A percentile compares a stretch with the other conserved stretches of the same genome.
These are phyloP conservation scores for Cercospora zeina DNA, from an alignment of 2,329 filamentous ascomycete species.

Conservation along the genomic window DNA sequence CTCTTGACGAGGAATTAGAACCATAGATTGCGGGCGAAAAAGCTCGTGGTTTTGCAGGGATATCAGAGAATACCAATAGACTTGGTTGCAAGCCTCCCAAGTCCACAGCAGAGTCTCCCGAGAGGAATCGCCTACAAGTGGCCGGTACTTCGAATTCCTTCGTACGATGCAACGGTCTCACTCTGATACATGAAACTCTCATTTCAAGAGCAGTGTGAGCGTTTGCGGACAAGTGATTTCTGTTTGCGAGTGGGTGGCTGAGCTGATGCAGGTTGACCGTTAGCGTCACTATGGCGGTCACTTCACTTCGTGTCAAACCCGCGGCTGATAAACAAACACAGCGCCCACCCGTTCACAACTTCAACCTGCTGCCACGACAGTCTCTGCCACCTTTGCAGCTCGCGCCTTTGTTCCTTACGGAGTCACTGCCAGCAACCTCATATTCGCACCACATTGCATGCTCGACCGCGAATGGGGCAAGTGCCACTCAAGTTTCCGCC, in stretches of 20 bases:
- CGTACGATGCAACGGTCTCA: too few relatives aligned
- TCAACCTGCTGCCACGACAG: background rate
- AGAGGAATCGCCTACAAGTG: too few relatives aligned
- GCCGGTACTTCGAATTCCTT: too few relatives aligned
- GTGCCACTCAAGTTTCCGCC: background rate
- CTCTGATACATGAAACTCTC: too few relatives aligned
- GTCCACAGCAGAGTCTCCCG: too few relatives aligned
- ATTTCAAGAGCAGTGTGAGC: too few relatives aligned
- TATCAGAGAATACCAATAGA: background rate
- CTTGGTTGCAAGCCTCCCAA: too few relatives aligned
- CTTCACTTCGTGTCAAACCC: too few relatives aligned
- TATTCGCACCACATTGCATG: background rate
- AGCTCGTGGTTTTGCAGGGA: background rate
- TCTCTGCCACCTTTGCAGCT: background rate
- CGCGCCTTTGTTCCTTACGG: background rate
- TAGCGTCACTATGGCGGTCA: background rate
- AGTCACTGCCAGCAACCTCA: background rate
- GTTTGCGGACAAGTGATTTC: background rate
- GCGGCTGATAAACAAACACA: too few relatives aligned
- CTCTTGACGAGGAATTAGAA: slow-evolving; percentile 1
- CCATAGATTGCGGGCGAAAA: background rate
- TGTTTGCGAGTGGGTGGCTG: background rate
- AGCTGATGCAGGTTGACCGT: background rate
- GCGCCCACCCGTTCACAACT: too few relatives aligned
- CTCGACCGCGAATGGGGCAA: background rate